Base-by-base conservation (phyloP, 768 basidiomycete genomes). In the Psilocybe subaeruginosa region DNA sequence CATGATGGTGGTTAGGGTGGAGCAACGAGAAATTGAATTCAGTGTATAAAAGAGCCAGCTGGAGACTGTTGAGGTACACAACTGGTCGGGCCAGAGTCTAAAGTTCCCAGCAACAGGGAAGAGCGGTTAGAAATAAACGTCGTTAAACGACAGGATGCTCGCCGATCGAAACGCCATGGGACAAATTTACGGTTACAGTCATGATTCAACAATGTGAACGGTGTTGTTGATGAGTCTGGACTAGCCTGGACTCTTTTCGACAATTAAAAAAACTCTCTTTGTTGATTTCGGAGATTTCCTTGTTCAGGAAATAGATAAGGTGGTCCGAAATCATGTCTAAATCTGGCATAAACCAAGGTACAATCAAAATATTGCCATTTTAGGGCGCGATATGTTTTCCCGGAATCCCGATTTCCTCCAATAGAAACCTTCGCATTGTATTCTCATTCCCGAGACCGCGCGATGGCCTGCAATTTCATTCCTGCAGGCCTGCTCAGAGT, bases 1-100 rank as follows among this genome's bases (percentile, higher is more conserved):
- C 85, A 86, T 87, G 50, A 57, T 35, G 56, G 56, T 43, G 52
- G 61, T 39, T 37, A 54, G 48, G 29, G 53, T n/a, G 52, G 39
- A 56, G 16, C 17, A 56, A 37, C 16, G 49, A 43, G 30, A 56
- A 56, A 43, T 35, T 19, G 46, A 39, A 47, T 50, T 43, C 41
- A 33, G 43, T 27, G 47, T 66, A 61, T 66, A 66, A 64, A 55
- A 61, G 45, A 43, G 35, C 60, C 51, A 27, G 52, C 53, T 19
- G 50, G 43, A 27, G 65, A 66, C 65, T 66, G 65, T 47, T 61
- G 33, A 43, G 62, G 65, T 64, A 66, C 61, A 54, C 62, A 51
- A 27, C 46, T 57, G 41, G 41, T 41, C 45, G 37, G 52, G 54
- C 31, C 46, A 58, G 39, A 56, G 37, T 35, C 27, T 53, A 48